These are phyloP conservation scores for Talaromyces proteolyticus DNA, from an alignment of 495 filamentous ascomycete species.

Conservation along the genomic window DNA sequence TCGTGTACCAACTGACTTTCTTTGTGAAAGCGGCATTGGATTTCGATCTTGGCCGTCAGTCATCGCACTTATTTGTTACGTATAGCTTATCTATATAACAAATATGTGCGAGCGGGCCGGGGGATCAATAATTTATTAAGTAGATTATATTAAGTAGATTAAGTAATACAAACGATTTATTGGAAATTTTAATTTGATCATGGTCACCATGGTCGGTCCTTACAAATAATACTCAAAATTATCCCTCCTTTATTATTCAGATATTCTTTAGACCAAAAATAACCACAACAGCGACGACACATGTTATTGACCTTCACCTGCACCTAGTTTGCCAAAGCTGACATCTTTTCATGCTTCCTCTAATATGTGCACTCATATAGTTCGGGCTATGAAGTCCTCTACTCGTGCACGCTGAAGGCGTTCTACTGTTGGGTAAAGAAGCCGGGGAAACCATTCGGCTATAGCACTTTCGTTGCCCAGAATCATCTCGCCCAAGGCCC, in stretches of 20 bases:
- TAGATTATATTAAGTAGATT: too few species aligned
- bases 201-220: too few species aligned
- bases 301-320: background rate
- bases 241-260: background rate
- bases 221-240: background rate
- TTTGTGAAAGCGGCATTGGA: too few species aligned
- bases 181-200: background rate
- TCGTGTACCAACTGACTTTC: too few species aligned
- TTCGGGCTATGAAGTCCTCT: background rate
- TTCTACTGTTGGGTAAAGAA: background rate
- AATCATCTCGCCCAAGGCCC: conserved; percentile 61
- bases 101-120: too few species aligned
- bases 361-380: background rate
- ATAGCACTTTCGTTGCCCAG: conserved; percentile 24
- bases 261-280: background rate
- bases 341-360: background rate
- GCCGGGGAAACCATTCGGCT: conserved; percentile 29
- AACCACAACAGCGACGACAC: background rate
- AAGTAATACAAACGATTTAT: conserved; percentile 6
- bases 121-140: too few species aligned
- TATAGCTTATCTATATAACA: too few species aligned
- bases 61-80: too few species aligned
- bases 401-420: background rate
- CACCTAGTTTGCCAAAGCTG: background rate
- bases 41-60: too few species aligned